Percentiles rank a stretch among this genome's conserved stretches.
Conservation (phyloP, 108 stramenopile genomes). For the Conticribra weissflogii region DNA sequence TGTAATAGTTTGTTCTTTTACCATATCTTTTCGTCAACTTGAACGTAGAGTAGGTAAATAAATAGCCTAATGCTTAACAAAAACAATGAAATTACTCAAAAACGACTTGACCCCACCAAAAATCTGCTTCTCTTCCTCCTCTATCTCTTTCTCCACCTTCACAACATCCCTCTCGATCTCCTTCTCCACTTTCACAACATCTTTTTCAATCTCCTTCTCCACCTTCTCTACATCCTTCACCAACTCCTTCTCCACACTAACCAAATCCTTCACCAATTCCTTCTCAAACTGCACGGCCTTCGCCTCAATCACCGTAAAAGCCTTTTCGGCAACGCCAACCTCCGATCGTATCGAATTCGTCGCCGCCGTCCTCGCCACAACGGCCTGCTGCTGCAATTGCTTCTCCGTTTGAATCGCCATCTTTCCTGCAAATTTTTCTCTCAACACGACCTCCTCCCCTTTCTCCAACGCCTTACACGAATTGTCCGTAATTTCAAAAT, state of each 20-base stretch:
- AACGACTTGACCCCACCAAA: too few relatives aligned
- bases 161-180: slow-evolving; percentile 37
- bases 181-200: slow-evolving; percentile 45
- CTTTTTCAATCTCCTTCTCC: slow-evolving; percentile 43
- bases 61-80: too few relatives aligned
- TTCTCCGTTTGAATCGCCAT: slow-evolving; percentile 78
- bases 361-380: slow-evolving; percentile 73
- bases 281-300: slow-evolving; percentile 70
- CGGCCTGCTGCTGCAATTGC: slow-evolving; percentile 77
- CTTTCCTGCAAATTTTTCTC: slow-evolving; percentile 87
- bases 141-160: not conserved
- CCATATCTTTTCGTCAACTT: too few relatives aligned
- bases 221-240: slow-evolving; percentile 36
- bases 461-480: slow-evolving; percentile 59
- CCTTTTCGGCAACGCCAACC: slow-evolving; percentile 69
- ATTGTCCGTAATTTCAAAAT: slow-evolving; percentile 81
- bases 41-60: too few relatives aligned
- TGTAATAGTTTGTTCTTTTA: too few relatives aligned
- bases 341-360: slow-evolving; percentile 74
- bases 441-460: slow-evolving; percentile 61
- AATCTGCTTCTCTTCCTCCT: not conserved
- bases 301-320: slow-evolving; percentile 52
- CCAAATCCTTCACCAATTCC: slow-evolving; percentile 55
- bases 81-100: too few relatives aligned
- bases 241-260: slow-evolving; percentile 26